Evolutionary conservation across 345 rosid species (phyloP), one percentile per base, ranked within the genome.

Genomic region (Eucalyptus virginea): DNA sequence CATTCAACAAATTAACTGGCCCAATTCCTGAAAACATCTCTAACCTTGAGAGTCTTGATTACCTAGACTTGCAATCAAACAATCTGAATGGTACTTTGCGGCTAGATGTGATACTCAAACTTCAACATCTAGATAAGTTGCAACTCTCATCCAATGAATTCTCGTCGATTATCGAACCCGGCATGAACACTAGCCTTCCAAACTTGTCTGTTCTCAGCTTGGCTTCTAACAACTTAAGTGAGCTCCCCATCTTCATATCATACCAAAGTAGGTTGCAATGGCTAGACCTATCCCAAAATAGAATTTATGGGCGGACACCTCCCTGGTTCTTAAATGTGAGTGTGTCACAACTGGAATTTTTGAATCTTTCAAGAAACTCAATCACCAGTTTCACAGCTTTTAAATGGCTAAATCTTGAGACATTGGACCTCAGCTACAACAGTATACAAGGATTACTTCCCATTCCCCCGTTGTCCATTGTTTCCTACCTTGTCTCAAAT

Each of bases 211-310:
- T 1, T 9, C 26, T 92, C 4, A 67, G 72, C 42, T 49, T 91
- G 89, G 62, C 45, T 86, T 89, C 90, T 6, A 91, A 91, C 90
- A 92, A 91, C 80, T 50, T 92, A 17, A 42, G 52, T 14, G 86
- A 88, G 85, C 86, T 92, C 40, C 90, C 94, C 40, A 6, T 67
- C 77, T 92, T 92, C 88, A 48, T 92, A 26, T 62, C 51, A 11
- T 2, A 45, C 37, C 91, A 90, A 91, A 45, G 52, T 58, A 16
- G 45, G 16, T 65, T 88, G 88, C 7, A 2, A 17, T 7, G n/a
- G 48, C 12, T 92, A 45, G 89, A 91, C 37, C 86, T 91, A 19
- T 47, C 86, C 37, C 44, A 26, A 17, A 90, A 91, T 86, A 69
- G 81, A 34, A 87, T 92, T 48, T 89, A 83, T 11, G 93, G 90